These are phyloP conservation scores for Nakaseomyces kungkrabaensis DNA, from an alignment of 1,139 yeast species.

Conservation along the genomic window DNA sequence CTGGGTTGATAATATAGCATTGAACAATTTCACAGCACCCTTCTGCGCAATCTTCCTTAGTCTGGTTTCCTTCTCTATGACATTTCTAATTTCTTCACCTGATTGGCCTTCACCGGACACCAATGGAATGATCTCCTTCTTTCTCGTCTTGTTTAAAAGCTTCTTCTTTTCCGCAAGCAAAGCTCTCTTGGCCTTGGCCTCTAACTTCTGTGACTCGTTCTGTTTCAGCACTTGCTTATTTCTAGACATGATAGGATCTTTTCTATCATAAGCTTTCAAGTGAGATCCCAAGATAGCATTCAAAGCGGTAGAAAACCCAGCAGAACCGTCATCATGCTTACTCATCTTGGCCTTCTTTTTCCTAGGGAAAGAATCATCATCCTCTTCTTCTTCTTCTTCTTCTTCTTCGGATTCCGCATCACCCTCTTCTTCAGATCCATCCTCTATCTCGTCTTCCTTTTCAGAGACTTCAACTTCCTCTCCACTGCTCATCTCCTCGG, in stretches of 20 bases:
- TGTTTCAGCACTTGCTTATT: slow-evolving; percentile 58
- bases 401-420: slow-evolving; percentile 10
- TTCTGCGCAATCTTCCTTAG: slow-evolving; percentile 81
- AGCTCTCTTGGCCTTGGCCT: slow-evolving; percentile 69
- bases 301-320: slow-evolving; percentile 71
- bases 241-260: slow-evolving; percentile 83
- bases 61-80: slow-evolving; percentile 59
- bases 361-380: slow-evolving; percentile 38
- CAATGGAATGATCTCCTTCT: slow-evolving; percentile 55
- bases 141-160: slow-evolving; percentile 56
- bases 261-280: slow-evolving; percentile 78
- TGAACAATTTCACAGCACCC: slow-evolving; percentile 87
- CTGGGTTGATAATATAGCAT: slow-evolving; percentile 84
- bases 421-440: slow-evolving; percentile 8
- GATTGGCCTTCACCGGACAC: slow-evolving; percentile 35
- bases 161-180: slow-evolving; percentile 63
- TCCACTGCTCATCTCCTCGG: neutral
- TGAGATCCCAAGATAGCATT: slow-evolving; percentile 76
- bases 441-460: slow-evolving; percentile 10
- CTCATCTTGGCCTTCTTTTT: slow-evolving; percentile 45
- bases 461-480: slow-evolving; percentile 3
- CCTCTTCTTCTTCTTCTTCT: slow-evolving; percentile 24
- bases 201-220: slow-evolving; percentile 72
- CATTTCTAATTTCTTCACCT: slow-evolving; percentile 42
- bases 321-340: slow-evolving; percentile 56